Conservation (phyloP, 2,329 filamentous ascomycete genomes). For the Drechslera avenae region DNA sequence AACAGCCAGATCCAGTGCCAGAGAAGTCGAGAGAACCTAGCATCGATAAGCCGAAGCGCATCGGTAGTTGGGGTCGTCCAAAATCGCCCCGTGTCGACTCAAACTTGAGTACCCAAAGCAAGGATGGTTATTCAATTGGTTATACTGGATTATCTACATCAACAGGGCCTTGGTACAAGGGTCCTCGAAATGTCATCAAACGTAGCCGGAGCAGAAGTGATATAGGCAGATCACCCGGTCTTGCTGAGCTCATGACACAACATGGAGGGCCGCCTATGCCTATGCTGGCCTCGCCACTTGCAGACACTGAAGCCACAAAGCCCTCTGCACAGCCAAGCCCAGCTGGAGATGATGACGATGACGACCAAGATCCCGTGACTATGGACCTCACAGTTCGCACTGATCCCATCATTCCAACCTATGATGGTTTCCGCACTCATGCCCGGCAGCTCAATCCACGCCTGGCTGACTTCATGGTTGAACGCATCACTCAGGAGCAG, state of each 20-base stretch:
- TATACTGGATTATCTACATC: conserved; percentile 42
- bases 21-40: conserved; percentile 41
- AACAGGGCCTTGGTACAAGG: conserved; percentile 44
- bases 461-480: conserved; percentile 70
- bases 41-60: conserved; percentile 46
- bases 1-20: conserved; percentile 27
- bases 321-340: conserved; percentile 40
- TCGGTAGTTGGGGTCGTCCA: conserved; percentile 50
- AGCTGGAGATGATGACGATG: conserved; percentile 48
- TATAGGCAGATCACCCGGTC: conserved; percentile 51
- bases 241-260: conserved; percentile 61
- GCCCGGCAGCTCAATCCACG: conserved; percentile 75
- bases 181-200: conserved; percentile 52
- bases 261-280: conserved; percentile 65
- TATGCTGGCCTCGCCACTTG: conserved; percentile 56
- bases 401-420: conserved; percentile 72
- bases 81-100: conserved; percentile 51
- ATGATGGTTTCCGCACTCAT: conserved; percentile 77
- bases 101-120: conserved; percentile 48
- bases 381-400: conserved; percentile 67
- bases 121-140: conserved; percentile 62
- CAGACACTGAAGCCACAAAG: conserved; percentile 45
- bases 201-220: conserved; percentile 65
- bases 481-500: conserved; percentile 83
- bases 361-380: conserved; percentile 62